Base-by-base conservation (phyloP, 768 basidiomycete genomes). In the Tulasnella sp. region DNA sequence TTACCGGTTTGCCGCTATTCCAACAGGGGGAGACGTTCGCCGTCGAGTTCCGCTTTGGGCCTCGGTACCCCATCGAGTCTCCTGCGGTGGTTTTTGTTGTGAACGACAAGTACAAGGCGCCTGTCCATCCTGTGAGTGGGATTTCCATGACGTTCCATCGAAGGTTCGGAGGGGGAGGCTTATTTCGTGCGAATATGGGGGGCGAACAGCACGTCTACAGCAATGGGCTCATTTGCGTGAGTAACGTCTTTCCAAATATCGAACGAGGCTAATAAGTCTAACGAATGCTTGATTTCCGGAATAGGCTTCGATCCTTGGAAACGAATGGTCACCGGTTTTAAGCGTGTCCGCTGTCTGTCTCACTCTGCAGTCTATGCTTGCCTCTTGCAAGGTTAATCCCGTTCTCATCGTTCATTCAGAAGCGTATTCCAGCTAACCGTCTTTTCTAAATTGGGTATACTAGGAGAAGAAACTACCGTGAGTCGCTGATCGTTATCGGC, bases 281-380 rank as follows among this genome's bases (percentile, higher is more conserved):
- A 51, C 48, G 15, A 11, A 37, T 74, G 3, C 23, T 72, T 32
- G 16, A 77, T 70, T 79, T 18, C 44, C 40, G 1, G 32, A n/a
- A 37, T 40, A 79, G 74, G 73, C 74, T 26, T 94, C 93, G 18
- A 95, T 96, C 77, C 89, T 96, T 10, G 95, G 93, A 37, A 92
- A 88, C 81, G 94, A 95, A 80, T 95, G 94, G 94, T 93, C 92
- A 13, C 94, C 93, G 0, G 93, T 94, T n/a, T 84, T 95, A 80
- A 93, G 91, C 70, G 80, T 79, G 15, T 39, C 74, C 26, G 88
- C 93, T 2, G 90, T 95, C 61, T 95, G 93, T 81, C 89, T 95
- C 23, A 95, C 94, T 4, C 84, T 96, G 70, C 95, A 96, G 85
- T 93, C 92, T 82, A 96, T 96, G 95, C 87, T 96, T 78, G 95